These are phyloP conservation scores for Talaromyces amestolkiae DNA, from an alignment of 2,329 filamentous ascomycete genomes.

Conservation along the genomic window DNA sequence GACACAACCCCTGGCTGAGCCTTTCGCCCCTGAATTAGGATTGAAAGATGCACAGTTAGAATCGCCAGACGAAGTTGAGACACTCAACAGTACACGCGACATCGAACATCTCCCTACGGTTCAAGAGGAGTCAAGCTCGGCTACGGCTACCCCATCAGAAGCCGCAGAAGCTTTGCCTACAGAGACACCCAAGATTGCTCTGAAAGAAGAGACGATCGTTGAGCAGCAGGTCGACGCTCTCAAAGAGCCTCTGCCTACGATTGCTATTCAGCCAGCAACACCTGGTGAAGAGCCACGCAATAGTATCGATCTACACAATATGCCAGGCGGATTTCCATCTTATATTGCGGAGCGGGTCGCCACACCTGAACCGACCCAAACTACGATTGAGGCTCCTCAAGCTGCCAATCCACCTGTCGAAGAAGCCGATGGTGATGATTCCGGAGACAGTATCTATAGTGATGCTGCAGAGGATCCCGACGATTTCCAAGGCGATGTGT, in stretches of 20 bases:
- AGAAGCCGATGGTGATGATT: constrained; percentile 30
- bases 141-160: not conserved
- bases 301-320: constrained; percentile 26
- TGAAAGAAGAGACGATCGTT: not conserved
- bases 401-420: constrained; percentile 1
- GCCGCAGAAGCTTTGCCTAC: not conserved
- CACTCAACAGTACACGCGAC: not conserved
- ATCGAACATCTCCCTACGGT: constrained; percentile 14
- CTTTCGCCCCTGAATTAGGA: not conserved
- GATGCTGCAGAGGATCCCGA: constrained; percentile 42
- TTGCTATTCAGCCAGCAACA: constrained; percentile 49
- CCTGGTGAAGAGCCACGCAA: constrained; percentile 41
- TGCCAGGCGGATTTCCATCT: constrained; percentile 62
- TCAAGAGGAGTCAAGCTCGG: constrained; percentile 12
- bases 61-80: not conserved
- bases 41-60: not conserved
- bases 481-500: constrained; percentile 42
- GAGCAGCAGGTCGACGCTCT: constrained; percentile 4
- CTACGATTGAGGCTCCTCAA: not conserved
- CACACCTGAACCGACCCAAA: constrained; percentile 14
- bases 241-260: constrained; percentile 37
- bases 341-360: constrained; percentile 27
- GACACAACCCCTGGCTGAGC: not conserved
- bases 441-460: constrained; percentile 49
- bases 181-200: not conserved